Evolutionary conservation across 371 early-diverging fungal genomes (phyloP), one percentile per base, ranked within the genome.

Genomic region (Mortierella sp.): DNA sequence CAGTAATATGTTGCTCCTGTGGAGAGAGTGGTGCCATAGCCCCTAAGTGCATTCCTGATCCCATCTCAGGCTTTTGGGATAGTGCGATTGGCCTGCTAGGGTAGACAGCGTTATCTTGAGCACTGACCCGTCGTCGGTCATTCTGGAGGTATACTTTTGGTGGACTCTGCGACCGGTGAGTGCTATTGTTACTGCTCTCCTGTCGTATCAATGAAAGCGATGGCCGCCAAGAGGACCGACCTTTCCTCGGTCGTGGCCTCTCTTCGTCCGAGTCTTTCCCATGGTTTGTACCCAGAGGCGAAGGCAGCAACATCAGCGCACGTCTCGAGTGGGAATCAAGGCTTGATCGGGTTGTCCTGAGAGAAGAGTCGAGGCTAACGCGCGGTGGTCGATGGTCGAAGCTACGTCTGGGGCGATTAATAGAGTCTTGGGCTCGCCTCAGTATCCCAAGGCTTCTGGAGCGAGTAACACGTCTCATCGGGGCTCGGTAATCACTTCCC

Each of bases 161-260:
- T 62, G 7, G 77, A 76, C 53, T 19, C 53, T 16, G 26, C 37
- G 37, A 37, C 37, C 53, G 7, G 26, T 53, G 53, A 16, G 53
- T 2, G 21, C 23, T 53, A 16, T 19, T 11, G 23, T 30, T 51
- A 23, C 28, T 67, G 47, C 72, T 76, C 64, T 71, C 76, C 44
- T 76, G 76, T 28, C 76, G 71, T 48, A 76, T 76, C 56, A 76
- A 23, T 16, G 76, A 76, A 0, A 76, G 56, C 15, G 76, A 76
- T 2, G 76, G 76, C 43, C 76, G 71, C 76, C 76, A 76, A 45
- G 68, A 63, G 7, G 76, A 71, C 23, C 68, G 53, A 46, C 72
- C 68, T 60, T 56, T 67, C 44, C 76, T 52, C 6, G 71, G 72
- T 52, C 71, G 72, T 37, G 52, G 60, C 16, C 57, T 23, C 23